Evolutionary conservation across 805 yeast species (phyloP).

Genomic region (Saccharomycopsis sp.): DNA sequence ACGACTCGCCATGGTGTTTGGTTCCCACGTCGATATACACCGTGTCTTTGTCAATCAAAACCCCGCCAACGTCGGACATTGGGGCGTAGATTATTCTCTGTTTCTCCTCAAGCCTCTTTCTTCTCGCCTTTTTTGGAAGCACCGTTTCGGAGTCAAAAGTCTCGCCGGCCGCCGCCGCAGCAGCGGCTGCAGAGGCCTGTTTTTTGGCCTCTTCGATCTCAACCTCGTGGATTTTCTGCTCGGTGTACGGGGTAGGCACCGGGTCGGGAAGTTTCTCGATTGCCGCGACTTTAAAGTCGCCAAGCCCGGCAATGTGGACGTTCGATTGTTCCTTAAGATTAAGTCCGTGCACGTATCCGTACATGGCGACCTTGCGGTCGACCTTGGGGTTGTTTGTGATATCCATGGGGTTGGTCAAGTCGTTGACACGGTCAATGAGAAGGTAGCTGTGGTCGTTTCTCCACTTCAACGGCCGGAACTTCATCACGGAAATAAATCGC

Average conservation of each 20-base stretch:
- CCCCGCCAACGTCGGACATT: constrained; percentile 99
- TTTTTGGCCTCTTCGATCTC: constrained; percentile 67
- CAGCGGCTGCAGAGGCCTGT: constrained; percentile 56
- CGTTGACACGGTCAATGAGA: constrained; percentile 86
- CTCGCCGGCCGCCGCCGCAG: constrained; percentile 29
- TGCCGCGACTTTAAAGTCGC: constrained; percentile 70
- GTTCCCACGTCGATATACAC: constrained; percentile 82
- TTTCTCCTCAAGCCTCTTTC: constrained; percentile 88
- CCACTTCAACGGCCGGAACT: constrained; percentile 98
- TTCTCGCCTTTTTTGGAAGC: constrained; percentile 45
- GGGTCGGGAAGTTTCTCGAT: constrained; percentile 96
- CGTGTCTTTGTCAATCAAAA: constrained; percentile 92
- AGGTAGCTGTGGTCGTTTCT: constrained; percentile 96
- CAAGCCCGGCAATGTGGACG: constrained; percentile 93
- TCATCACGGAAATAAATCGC: constrained; percentile 93
- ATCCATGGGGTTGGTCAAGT: constrained; percentile 83
- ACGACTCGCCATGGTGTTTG: constrained; percentile 25
- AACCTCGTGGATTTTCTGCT: constrained; percentile 74
- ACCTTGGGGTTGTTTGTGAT: constrained; percentile 65
- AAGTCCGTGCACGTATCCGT: constrained; percentile 94
- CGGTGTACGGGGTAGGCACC: constrained; percentile 93
- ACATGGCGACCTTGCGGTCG: constrained; percentile 84
- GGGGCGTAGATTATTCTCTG: constrained; percentile 96
- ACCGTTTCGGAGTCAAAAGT: not conserved
- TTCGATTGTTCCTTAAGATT: constrained; percentile 63